Percentiles rank a stretch among this genome's conserved stretches.
phyloP scores from a whole-genome alignment of 129 eudicot species.

The Flaveria bidentis region DNA sequence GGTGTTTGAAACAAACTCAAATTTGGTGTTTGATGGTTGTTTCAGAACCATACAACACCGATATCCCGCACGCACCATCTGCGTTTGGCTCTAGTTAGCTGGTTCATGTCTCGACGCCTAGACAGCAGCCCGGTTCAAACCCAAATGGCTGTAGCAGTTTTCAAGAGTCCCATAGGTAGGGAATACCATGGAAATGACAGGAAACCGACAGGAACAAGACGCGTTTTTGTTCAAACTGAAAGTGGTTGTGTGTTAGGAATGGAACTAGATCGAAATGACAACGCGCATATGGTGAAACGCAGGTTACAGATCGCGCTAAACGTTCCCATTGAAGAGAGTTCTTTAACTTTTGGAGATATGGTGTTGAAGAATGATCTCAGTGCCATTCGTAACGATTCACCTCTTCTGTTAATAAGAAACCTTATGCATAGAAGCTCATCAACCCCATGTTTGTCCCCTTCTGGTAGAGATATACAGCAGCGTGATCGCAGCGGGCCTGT shows the following conservation, averaged over 20 bases:
- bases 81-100: slow-evolving; percentile 45
- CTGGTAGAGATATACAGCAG: slow-evolving; percentile 71
- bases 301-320: slow-evolving; percentile 77
- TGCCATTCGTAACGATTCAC: slow-evolving; percentile 78
- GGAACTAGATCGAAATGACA: slow-evolving; percentile 86
- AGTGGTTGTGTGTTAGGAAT: slow-evolving; percentile 88
- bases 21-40: slow-evolving; percentile 41
- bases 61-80: slow-evolving; percentile 32
- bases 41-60: slow-evolving; percentile 8
- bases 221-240: slow-evolving; percentile 92
- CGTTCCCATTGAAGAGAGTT: slow-evolving; percentile 78
- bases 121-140: slow-evolving; percentile 83
- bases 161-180: slow-evolving; percentile 65
- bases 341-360: slow-evolving; percentile 81
- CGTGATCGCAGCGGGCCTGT: slow-evolving; percentile 71
- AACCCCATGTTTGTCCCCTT: slow-evolving; percentile 85
- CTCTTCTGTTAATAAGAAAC: slow-evolving; percentile 69
- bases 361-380: slow-evolving; percentile 84
- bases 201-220: slow-evolving; percentile 61
- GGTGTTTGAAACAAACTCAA: slow-evolving; percentile 1
- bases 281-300: slow-evolving; percentile 85
- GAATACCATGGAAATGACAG: slow-evolving; percentile 61
- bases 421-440: slow-evolving; percentile 82
- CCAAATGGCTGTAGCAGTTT: slow-evolving; percentile 75
- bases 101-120: slow-evolving; percentile 56